phyloP scores from a whole-genome alignment of 768 basidiomycete species.

The Clitopilus passeckerianus region DNA sequence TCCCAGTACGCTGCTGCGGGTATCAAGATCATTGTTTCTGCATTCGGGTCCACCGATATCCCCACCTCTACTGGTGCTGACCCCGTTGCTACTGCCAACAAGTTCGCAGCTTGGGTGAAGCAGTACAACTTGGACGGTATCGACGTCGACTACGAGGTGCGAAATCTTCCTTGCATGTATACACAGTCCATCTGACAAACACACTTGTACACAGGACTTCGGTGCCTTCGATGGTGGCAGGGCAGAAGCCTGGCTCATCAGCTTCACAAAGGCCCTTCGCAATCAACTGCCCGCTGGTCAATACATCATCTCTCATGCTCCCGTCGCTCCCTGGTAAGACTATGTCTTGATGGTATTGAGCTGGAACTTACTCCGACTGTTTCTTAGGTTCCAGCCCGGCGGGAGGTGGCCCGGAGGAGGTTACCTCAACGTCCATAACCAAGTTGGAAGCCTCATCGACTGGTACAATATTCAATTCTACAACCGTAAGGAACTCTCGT shows the following conservation, averaged over 20 bases:
- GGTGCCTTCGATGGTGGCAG: slow-evolving; percentile 48
- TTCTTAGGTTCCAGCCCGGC: slow-evolving; percentile 31
- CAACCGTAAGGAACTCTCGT: slow-evolving; percentile 28
- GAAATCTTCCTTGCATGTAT: neutral
- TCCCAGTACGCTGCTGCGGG: slow-evolving; percentile 51
- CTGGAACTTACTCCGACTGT: neutral
- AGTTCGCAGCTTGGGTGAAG: slow-evolving; percentile 62
- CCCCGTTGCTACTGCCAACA: slow-evolving; percentile 55
- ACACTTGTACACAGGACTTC: slow-evolving; percentile 42
- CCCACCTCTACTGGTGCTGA: slow-evolving; percentile 59
- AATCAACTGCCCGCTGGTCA: slow-evolving; percentile 39
- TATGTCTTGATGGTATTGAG: neutral
- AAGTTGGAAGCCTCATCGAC: slow-evolving; percentile 56
- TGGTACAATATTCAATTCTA: slow-evolving; percentile 58
- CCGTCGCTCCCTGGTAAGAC: slow-evolving; percentile 43
- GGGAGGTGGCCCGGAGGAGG: slow-evolving; percentile 41
- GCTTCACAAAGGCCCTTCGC: slow-evolving; percentile 48
- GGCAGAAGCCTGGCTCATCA: slow-evolving; percentile 56
- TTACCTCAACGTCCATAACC: slow-evolving; percentile 47
- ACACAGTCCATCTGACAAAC: no score
- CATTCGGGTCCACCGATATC: slow-evolving; percentile 52
- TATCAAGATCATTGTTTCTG: slow-evolving; percentile 59
- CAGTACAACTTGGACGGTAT: slow-evolving; percentile 61
- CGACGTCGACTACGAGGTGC: slow-evolving; percentile 68
- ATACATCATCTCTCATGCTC: slow-evolving; percentile 54